These are phyloP conservation scores for Nepenthes gracilis DNA, from an alignment of 148 eudicot species.

Conservation along the genomic window DNA sequence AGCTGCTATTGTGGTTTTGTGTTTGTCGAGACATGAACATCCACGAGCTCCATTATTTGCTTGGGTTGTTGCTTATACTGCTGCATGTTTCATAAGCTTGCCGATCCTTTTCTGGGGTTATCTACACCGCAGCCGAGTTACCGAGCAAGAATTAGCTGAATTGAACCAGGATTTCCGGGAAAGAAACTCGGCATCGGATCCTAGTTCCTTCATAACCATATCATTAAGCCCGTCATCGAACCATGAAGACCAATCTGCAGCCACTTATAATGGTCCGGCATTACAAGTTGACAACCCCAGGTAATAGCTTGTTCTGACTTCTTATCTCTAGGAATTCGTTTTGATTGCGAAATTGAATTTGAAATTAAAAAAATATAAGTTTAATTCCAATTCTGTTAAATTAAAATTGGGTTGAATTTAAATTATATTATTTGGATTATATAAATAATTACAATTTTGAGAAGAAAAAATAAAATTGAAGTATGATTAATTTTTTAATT, in stretches of 20 bases:
- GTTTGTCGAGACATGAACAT: slow-evolving; percentile 44
- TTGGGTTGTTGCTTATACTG: slow-evolving; percentile 70
- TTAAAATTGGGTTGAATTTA: too few relatives aligned
- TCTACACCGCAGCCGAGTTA: slow-evolving; percentile 35
- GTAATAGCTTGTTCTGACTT: too few relatives aligned
- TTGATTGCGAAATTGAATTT: too few relatives aligned
- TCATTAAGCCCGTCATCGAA: slow-evolving; percentile 44
- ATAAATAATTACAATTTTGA: too few relatives aligned
- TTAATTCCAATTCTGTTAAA: too few relatives aligned
- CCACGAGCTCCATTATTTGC: slow-evolving; percentile 71
- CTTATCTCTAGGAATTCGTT: too few relatives aligned
- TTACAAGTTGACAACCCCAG: slow-evolving; percentile 2
- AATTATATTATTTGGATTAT: too few relatives aligned
- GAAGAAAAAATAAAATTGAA: too few relatives aligned
- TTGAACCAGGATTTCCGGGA: slow-evolving; percentile 25
- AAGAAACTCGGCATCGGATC: slow-evolving; percentile 27
- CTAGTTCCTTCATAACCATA: slow-evolving; percentile 47
- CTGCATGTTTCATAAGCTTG: slow-evolving; percentile 53
- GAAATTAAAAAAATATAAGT: too few relatives aligned
- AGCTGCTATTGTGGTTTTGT: slow-evolving; percentile 52
- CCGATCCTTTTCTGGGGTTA: slow-evolving; percentile 64
- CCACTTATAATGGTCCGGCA: slow-evolving; percentile 28
- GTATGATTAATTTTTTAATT: too few relatives aligned
- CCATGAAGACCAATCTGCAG: slow-evolving; percentile 28
- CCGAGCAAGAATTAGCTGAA: slow-evolving; percentile 29